A percentile compares a stretch with the other conserved stretches of the same genome.
Evolutionary conservation across 345 rosid genomes (phyloP).

Genomic region (Salix dunnii): DNA sequence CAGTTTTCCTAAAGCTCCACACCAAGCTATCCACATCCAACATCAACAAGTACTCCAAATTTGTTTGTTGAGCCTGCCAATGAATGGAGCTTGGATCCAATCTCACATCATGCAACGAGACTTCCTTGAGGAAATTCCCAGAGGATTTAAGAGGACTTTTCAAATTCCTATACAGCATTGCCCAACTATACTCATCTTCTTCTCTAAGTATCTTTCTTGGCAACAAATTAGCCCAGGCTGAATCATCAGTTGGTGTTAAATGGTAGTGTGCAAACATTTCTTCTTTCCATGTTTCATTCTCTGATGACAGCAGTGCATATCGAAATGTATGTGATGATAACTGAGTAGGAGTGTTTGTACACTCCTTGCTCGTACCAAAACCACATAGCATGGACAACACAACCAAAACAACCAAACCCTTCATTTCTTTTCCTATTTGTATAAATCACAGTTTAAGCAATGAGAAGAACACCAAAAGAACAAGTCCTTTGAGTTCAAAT

Average conservation of each 20-base stretch:
- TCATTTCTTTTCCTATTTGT: conserved; percentile 20
- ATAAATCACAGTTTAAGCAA: not conserved
- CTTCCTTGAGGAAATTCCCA: conserved; percentile 58
- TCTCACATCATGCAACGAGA: conserved; percentile 77
- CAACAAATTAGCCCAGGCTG: conserved; percentile 64
- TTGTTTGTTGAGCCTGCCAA: conserved; percentile 79
- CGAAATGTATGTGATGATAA: conserved; percentile 70
- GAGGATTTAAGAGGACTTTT: conserved; percentile 41
- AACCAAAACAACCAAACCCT: conserved; percentile 18
- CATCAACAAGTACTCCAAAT: conserved; percentile 78
- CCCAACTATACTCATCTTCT: conserved; percentile 66
- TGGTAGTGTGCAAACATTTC: conserved; percentile 79
- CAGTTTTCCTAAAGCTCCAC: conserved; percentile 83
- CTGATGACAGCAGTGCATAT: conserved; percentile 53
- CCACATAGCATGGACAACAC: conserved; percentile 20
- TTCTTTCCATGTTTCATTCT: conserved; percentile 56
- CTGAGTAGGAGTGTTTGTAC: conserved; percentile 67
- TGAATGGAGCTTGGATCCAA: conserved; percentile 58
- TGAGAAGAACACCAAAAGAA: not conserved
- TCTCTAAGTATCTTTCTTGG: conserved; percentile 71
- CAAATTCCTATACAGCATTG: conserved; percentile 62
- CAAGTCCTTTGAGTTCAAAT: not conserved
- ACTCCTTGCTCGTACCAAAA: conserved; percentile 58
- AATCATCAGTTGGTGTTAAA: conserved; percentile 74
- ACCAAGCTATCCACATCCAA: conserved; percentile 71